These are phyloP conservation scores for Kwoniella sp. DNA, from an alignment of 768 basidiomycete genomes.

Conservation along the genomic window DNA sequence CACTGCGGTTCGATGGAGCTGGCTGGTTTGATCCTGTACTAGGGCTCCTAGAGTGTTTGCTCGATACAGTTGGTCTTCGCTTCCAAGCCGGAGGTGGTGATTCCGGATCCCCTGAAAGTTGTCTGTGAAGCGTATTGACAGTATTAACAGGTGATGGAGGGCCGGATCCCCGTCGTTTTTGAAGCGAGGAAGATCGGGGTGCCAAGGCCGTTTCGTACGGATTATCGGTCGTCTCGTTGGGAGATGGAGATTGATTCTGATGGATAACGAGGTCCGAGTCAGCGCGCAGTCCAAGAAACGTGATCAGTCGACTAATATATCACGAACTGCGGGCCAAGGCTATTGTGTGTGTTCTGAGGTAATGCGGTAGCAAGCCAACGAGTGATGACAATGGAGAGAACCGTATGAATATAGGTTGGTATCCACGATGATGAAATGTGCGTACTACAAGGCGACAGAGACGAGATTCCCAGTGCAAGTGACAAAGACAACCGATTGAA, in stretches of 20 bases:
- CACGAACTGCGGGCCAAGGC: not conserved
- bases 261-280: not conserved
- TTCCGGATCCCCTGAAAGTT: slow-evolving; percentile 44
- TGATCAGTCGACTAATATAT: not conserved
- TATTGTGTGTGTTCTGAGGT: not conserved
- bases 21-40: not conserved
- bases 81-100: slow-evolving; percentile 51
- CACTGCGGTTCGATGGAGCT: not conserved
- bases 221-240: slow-evolving; percentile 23
- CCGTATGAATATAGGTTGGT: not conserved
- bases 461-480: not conserved
- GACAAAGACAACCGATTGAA: not conserved
- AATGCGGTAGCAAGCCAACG: not conserved
- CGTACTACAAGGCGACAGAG: not conserved
- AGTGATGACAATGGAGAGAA: not conserved
- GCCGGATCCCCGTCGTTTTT: slow-evolving; percentile 9
- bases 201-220: slow-evolving; percentile 20
- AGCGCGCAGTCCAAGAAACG: not conserved
- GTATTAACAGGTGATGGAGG: slow-evolving; percentile 18
- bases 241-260: slow-evolving; percentile 46
- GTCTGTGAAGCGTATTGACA: slow-evolving; percentile 39
- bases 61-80: slow-evolving; percentile 36
- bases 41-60: slow-evolving; percentile 11
- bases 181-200: slow-evolving; percentile 8
- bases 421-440: not conserved